Percentiles rank a stretch among this genome's conserved stretches.
Conservation (phyloP, 2,329 filamentous ascomycete species). For the Fusarium denticulatum region DNA sequence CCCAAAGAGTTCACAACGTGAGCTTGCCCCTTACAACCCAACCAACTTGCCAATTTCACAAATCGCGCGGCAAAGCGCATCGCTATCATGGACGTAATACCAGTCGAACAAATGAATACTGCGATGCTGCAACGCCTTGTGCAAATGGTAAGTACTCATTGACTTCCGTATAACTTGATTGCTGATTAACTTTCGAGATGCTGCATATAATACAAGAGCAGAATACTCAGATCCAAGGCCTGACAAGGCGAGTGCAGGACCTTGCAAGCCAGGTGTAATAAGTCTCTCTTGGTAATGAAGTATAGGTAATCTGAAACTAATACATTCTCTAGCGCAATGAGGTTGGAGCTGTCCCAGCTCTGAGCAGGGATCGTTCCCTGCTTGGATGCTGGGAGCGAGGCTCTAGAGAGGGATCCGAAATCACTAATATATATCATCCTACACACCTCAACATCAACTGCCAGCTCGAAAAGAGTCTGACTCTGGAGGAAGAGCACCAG, state of each 20-base stretch:
- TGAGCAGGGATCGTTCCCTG: not conserved
- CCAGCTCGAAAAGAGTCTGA: no score
- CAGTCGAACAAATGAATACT: not conserved
- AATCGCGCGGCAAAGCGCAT: no score
- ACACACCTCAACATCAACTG: no score
- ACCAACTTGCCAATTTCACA: not conserved
- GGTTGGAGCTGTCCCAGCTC: not conserved
- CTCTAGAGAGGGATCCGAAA: no score
- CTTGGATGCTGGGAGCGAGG: no score
- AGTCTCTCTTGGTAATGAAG: not conserved
- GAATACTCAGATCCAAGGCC: not conserved
- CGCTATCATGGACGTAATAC: not conserved
- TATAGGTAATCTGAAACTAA: not conserved
- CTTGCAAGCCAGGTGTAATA: not conserved
- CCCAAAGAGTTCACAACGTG: not conserved
- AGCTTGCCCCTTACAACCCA: not conserved
- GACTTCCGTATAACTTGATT: fast-evolving
- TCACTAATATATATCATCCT: no score
- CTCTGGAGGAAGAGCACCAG: no score
- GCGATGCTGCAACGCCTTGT: not conserved
- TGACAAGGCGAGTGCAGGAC: no score
- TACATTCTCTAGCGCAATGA: not conserved
- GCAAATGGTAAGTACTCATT: not conserved
- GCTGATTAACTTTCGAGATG: not conserved
- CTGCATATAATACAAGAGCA: not conserved